Percentiles rank a stretch among this genome's conserved stretches.
These are phyloP conservation scores for Przewalskia tangutica DNA, from an alignment of 257 asterid species.

Conservation along the genomic window DNA sequence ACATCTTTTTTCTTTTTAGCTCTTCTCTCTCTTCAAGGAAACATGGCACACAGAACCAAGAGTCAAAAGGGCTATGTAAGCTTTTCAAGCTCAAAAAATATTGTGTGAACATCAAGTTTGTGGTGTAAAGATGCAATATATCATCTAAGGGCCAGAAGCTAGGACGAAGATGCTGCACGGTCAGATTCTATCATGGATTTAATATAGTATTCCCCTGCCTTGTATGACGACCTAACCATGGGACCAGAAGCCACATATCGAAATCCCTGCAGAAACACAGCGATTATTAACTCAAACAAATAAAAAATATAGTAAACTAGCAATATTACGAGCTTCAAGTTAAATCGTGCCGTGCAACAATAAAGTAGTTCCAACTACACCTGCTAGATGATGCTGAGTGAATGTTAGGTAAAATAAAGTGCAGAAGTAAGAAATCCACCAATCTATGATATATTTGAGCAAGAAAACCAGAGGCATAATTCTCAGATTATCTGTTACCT, in stretches of 20 bases:
- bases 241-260: slow-evolving; percentile 99
- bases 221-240: slow-evolving; percentile 96
- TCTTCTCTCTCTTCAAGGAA: neutral
- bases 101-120: neutral
- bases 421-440: neutral
- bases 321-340: neutral
- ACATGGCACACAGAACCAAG: neutral
- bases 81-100: neutral
- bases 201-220: slow-evolving; percentile 93
- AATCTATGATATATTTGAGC: neutral
- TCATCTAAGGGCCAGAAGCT: neutral
- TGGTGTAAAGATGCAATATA: neutral
- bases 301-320: neutral
- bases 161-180: slow-evolving; percentile 36
- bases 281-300: neutral
- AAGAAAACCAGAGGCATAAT: neutral
- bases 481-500: neutral
- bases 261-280: slow-evolving; percentile 58
- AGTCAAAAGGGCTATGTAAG: neutral
- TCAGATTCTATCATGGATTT: slow-evolving; percentile 93
- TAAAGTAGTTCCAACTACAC: neutral
- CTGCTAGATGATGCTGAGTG: neutral
- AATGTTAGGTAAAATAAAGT: neutral
- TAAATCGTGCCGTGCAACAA: neutral
- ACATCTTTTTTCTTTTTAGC: neutral